Evolutionary conservation across 768 basidiomycete genomes (phyloP).

Genomic region (Boletus sp.): DNA sequence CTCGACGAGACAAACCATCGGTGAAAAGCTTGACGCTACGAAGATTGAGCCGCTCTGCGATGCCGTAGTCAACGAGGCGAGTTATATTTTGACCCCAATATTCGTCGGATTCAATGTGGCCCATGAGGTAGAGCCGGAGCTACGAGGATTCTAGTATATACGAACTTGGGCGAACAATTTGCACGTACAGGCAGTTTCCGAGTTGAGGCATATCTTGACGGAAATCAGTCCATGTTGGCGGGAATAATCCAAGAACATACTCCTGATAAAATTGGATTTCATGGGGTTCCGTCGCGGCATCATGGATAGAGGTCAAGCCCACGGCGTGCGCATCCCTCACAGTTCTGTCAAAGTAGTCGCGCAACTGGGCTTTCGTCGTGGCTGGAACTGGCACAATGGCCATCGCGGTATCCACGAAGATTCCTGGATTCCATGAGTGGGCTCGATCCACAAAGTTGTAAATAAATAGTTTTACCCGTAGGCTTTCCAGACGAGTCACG

Average conservation of each 20-base stretch:
- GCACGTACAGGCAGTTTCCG: conserved; percentile 62
- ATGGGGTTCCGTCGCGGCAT: conserved; percentile 55
- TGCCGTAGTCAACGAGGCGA: conserved; percentile 57
- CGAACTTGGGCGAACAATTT: neutral
- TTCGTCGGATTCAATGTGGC: conserved; percentile 43
- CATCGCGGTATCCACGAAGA: conserved; percentile 91
- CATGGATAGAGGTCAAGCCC: conserved; percentile 86
- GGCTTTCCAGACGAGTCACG: conserved; percentile 59
- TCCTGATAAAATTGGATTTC: conserved; percentile 62
- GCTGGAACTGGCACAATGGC: conserved; percentile 62
- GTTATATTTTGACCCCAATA: conserved; percentile 68
- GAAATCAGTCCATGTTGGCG: neutral
- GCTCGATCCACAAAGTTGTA: neutral
- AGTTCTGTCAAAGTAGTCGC: conserved; percentile 61
- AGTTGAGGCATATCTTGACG: conserved; percentile 60
- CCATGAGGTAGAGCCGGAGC: conserved; percentile 66
- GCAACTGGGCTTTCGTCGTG: conserved; percentile 53
- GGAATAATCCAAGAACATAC: conserved; percentile 36
- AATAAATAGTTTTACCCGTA: conserved; percentile 52
- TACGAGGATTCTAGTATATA: conserved; percentile 19
- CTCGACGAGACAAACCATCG: conserved; percentile 50
- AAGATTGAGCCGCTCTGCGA: conserved; percentile 49
- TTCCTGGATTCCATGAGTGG: conserved; percentile 36
- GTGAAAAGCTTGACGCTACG: conserved; percentile 72
- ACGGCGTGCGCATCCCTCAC: conserved; percentile 66